phyloP scores from a whole-genome alignment of 768 basidiomycete species.

The Psilocybe sp. region DNA sequence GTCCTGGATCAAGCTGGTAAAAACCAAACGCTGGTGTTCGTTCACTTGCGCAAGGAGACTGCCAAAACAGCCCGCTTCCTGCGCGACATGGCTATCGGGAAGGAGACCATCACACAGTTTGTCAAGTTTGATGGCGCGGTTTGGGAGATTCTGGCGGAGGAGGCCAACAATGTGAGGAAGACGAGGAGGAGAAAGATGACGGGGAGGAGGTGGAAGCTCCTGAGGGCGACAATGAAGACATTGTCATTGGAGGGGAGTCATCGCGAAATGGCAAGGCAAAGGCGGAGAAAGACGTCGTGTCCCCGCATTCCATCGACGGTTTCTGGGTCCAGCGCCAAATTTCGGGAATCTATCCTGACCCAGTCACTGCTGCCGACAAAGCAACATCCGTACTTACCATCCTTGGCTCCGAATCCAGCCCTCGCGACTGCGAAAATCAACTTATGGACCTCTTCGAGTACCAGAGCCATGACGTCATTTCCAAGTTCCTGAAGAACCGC shows the following conservation, averaged over 20 bases:
- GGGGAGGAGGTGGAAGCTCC: neutral
- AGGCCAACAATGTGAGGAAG: too few species aligned
- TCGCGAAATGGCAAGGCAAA: slow-evolving; percentile 50
- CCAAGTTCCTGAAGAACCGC: slow-evolving; percentile 90
- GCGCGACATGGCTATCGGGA: too few species aligned
- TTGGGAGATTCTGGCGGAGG: too few species aligned
- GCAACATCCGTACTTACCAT: slow-evolving; percentile 80
- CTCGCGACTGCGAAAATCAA: slow-evolving; percentile 93
- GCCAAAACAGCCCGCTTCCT: too few species aligned
- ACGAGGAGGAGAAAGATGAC: slow-evolving; percentile 2
- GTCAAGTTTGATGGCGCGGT: too few species aligned
- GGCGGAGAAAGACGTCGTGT: slow-evolving; percentile 74
- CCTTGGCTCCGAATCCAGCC: slow-evolving; percentile 81
- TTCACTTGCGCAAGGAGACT: too few species aligned
- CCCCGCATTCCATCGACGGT: slow-evolving; percentile 89
- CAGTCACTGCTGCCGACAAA: slow-evolving; percentile 91
- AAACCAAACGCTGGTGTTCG: too few species aligned
- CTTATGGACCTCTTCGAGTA: slow-evolving; percentile 97
- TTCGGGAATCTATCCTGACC: slow-evolving; percentile 87
- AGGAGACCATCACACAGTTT: too few species aligned
- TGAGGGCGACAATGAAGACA: slow-evolving; percentile 59
- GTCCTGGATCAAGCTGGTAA: too few species aligned
- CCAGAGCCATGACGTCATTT: slow-evolving; percentile 85
- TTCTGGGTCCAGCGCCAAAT: slow-evolving; percentile 99
- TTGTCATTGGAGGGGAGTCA: slow-evolving; percentile 76